Evolutionary conservation across 495 filamentous ascomycete genomes (phyloP).

Genomic region (Penicillium daleae): DNA sequence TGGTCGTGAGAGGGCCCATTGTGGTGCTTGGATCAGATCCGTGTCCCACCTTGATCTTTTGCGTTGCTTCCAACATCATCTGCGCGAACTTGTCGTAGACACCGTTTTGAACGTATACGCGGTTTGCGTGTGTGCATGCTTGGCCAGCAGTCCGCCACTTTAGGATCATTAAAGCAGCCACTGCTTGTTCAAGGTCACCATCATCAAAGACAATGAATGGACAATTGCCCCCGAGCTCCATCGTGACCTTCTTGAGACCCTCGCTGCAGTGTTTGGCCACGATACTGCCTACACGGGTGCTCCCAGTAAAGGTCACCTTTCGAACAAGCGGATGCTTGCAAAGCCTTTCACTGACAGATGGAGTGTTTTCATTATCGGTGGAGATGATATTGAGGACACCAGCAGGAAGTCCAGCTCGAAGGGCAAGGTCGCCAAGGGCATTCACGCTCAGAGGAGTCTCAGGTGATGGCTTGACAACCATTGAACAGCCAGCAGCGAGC

Average conservation of each 20-base stretch:
- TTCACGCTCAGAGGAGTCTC: neutral
- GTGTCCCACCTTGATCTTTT: neutral
- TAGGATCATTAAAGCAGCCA: neutral
- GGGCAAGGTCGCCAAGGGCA: neutral
- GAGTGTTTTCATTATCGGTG: neutral
- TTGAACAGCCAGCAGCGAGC: neutral
- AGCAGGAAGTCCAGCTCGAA: neutral
- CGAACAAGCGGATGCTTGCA: neutral
- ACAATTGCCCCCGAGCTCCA: constrained; percentile 69
- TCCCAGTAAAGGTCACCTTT: constrained; percentile 55
- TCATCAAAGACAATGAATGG: constrained; percentile 46
- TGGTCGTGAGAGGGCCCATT: neutral
- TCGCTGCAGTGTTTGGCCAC: constrained; percentile 52
- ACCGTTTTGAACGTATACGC: neutral
- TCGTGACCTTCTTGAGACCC: constrained; percentile 55
- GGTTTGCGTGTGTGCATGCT: neutral
- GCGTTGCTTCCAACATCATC: neutral
- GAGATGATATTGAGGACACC: neutral
- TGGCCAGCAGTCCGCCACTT: neutral
- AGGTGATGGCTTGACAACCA: neutral
- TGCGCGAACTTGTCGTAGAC: neutral
- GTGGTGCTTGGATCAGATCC: neutral
- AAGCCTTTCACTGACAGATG: neutral
- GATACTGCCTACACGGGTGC: constrained; percentile 54
- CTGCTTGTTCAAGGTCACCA: neutral